Evolutionary conservation across 257 asterid species (phyloP), one percentile per base, ranked within the genome.

Genomic region (Galeopsis tetrahit): DNA sequence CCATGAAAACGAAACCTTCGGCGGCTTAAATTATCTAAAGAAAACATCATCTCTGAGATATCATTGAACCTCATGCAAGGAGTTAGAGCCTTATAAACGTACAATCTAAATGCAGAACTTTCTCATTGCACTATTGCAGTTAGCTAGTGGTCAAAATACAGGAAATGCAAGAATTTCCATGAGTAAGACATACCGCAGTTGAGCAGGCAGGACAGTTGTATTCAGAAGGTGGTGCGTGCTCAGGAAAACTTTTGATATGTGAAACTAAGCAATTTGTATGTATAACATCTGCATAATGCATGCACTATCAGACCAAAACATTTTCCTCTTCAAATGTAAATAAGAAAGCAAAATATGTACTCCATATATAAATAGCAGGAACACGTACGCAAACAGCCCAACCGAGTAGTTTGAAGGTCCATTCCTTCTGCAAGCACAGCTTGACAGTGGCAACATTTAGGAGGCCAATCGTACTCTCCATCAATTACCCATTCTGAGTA

Each of bases 401-500:
- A 80, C 72, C 99, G 91, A 57, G 96, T 88, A 44, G 90, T 88
- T 75, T 82, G 90, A 73, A 85, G 71, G 72, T 85, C 85, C 3
- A 83, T 65, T 78, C 88, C 92, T 74, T 88, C 97, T 71, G 81
- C 96, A 69, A 94, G 86, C 76, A 69, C 91, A 68, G 83, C 86
- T 74, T 87, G 86, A 82, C 99, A 91, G 67, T 68, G 78, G 81
- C 97, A 91, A 80, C 99, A 94, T 68, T 87, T 89, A 70, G 96
- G 91, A 77, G 99, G 99, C 99, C 99, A 94, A 55, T 94, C 97
- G 83, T 91, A 91, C 75, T 89, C 99, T 66, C 92, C 99, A 81
- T 91, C 97, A 68, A 94, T 89, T 74, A 94, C 99, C 99, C 99
- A 94, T 74, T 94, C 96, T 1, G 99, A 91, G 78, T 91, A 94